Evolutionary conservation across 768 basidiomycete species (phyloP), one percentile per base, ranked within the genome.

Genomic region (Cystoderma amianthinum): DNA sequence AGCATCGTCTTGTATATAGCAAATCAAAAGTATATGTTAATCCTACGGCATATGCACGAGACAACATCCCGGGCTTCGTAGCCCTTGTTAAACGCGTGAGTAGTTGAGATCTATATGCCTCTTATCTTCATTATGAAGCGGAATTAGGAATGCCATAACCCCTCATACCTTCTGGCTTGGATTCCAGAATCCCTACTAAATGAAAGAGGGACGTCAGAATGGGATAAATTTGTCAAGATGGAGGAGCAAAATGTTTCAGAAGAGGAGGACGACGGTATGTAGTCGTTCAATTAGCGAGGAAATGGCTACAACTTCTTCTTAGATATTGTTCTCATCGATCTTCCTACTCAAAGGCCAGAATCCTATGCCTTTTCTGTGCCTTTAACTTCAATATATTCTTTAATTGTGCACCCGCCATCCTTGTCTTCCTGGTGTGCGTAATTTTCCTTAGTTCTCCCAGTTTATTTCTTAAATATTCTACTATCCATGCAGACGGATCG

Each of bases 291-390:
- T 28, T n/a, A n/a, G n/a, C n/a, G n/a, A n/a, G 25, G 25, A 28
- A 41, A 13, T 19, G 28, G 38, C 19, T 30, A 30, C n/a, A 2
- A 2, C 23, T 25, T 28, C 45, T 13, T 33, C 32, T 18, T 45
- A 91, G 90, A 93, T 54, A 81, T 81, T 20, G 85, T 93, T 17
- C 72, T 92, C 32, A 89, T 93, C 46, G 85, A 91, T 49, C 69
- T 91, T 41, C 91, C 91, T 22, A 78, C 78, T 1, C 83, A 85
- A 50, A 70, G 84, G 38, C 85, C 90, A 2, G 89, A 94, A 59
- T 87, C 87, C 15, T 96, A 96, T 55, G 91, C 93, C 1, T 96
- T 96, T 65, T 94, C 93, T n/a, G 86, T 95, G 1, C 86, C 93
- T 7, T 54, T 96, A 34, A 85, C 85, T 0, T 85, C 85, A 7